Percentiles rank a stretch among this genome's conserved stretches.
These are phyloP conservation scores for Lipomyces mesembrius DNA, from an alignment of 805 yeast species.

Conservation along the genomic window DNA sequence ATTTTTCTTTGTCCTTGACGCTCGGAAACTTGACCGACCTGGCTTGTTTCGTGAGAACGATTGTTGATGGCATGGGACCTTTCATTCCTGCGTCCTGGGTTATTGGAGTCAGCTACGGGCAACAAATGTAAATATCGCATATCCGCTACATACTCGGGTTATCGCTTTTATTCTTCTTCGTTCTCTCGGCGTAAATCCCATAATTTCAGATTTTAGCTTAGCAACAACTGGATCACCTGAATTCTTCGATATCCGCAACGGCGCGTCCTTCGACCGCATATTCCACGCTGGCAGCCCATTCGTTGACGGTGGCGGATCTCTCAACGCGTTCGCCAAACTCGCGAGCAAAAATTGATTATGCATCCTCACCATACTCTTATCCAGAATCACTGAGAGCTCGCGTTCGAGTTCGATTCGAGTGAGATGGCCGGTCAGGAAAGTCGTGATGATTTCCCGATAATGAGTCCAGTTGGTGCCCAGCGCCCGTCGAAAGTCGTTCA, in stretches of 20 bases:
- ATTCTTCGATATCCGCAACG: conserved; percentile 50
- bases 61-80: conserved; percentile 50
- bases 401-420: conserved; percentile 74
- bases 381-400: conserved; percentile 62
- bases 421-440: conserved; percentile 64
- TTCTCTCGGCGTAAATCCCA: conserved; percentile 84
- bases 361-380: conserved; percentile 56
- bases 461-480: conserved; percentile 84
- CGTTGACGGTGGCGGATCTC: conserved; percentile 70
- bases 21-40: conserved; percentile 85
- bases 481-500: conserved; percentile 70
- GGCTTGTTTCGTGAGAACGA: conserved; percentile 51
- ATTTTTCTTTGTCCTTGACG: conserved; percentile 48
- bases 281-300: conserved; percentile 52
- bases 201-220: conserved; percentile 78
- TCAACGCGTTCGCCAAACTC: conserved; percentile 79
- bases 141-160: conserved; percentile 48
- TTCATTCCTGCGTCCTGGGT: conserved; percentile 73
- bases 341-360: conserved; percentile 85
- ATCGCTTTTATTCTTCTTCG: conserved; percentile 82
- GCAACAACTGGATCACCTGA: conserved; percentile 68
- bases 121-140: background rate
- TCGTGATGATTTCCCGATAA: conserved; percentile 77
- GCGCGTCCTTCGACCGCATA: conserved; percentile 55
- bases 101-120: background rate